Evolutionary conservation across 1,139 yeast species (phyloP).

Genomic region (Hemisphaericaspora subhashii): DNA sequence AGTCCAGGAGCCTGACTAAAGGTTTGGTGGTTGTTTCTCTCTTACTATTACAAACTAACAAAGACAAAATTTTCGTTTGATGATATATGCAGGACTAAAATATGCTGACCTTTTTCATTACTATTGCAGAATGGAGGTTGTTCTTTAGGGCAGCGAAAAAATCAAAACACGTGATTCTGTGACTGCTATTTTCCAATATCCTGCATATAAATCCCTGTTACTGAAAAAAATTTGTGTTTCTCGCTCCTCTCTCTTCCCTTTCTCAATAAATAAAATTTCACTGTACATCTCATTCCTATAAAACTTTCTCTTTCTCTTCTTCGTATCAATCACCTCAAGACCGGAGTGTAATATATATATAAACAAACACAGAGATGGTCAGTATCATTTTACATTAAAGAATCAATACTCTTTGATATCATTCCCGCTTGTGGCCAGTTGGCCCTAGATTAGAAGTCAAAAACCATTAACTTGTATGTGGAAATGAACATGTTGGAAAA

Average conservation of each 20-base stretch:
- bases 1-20: too few relatives aligned
- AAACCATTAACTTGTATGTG: background rate
- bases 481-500: background rate
- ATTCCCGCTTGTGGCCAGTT: background rate
- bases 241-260: background rate
- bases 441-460: background rate
- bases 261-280: conserved; percentile 1
- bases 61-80: too few relatives aligned
- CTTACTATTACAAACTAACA: too few relatives aligned
- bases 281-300: conserved; percentile 7
- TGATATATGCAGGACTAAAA: too few relatives aligned
- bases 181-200: background rate
- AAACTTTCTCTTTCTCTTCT: conserved; percentile 7
- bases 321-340: conserved; percentile 35
- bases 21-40: background rate
- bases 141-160: background rate
- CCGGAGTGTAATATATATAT: conserved; percentile 77
- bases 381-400: conserved; percentile 44
- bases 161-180: background rate
- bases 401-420: background rate
- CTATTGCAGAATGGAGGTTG: background rate
- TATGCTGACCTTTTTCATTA: background rate
- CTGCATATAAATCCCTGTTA: background rate
- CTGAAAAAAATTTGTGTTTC: background rate
- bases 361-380: conserved; percentile 90